Base-by-base conservation (phyloP, 2,329 filamentous ascomycete species). In the Colletotrichum sp. region DNA sequence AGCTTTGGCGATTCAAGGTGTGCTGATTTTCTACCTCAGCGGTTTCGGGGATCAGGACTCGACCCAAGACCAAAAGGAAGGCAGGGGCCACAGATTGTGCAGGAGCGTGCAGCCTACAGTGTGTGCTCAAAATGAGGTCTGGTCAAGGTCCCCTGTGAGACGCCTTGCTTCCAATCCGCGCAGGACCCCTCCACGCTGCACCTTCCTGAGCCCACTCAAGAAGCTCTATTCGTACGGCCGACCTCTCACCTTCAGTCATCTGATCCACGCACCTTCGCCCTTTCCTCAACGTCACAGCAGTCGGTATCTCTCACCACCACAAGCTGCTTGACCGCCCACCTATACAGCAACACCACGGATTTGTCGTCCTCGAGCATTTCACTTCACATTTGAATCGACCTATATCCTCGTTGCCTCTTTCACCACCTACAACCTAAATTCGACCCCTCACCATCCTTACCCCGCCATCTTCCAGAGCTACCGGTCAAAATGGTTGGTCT, bases 401-500 rank as follows among this genome's bases (percentile, higher is more conserved):
- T 36, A 34, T 34, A 39, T 27, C 25, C 19, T 57, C 55, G 44
- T 52, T 13, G 71, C 52, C 59, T 28, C 52, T 67, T 25, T 34
- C 39, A 32, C 44, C 22, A 60, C 32, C 32, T 75, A 76, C 36
- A 73, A 68, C 66, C 55, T 27, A 64, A 59, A 28, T 39, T 57
- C 69, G 30, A 75, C 74, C 71, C 75, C 78, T 68, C 76, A 79
- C 22, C 72, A 70, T 60, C 66, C 77, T 71, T 71, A 82, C 83
- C 84, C 82, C 82, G 79, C 79, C 78, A 82, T 79, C 79, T 75
- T 30, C 71, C 30, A 64, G 13, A 70, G 28, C 71, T 52, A 77
- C 72, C 80, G 67, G 78, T 78, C 83, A 88, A 84, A 82, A 89
- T 89, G 88, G 88, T 89, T 80, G 87, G 87, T 78, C 83, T 89